These are phyloP conservation scores for Vigna unguiculata DNA, from an alignment of 306 rosid genomes.

Conservation along the genomic window DNA sequence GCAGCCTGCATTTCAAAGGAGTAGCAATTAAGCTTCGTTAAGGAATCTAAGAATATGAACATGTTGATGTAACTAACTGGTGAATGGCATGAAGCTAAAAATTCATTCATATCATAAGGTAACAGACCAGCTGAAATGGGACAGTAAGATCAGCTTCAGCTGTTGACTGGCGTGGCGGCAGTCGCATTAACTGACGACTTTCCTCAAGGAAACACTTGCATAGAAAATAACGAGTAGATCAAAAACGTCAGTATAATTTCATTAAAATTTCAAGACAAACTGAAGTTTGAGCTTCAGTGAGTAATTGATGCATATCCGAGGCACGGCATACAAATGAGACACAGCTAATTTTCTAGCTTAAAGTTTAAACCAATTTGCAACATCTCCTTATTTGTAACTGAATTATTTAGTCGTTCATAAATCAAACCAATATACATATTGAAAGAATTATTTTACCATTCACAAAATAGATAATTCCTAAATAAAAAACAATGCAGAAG, in stretches of 20 bases:
- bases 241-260: slow-evolving; percentile 30
- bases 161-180: slow-evolving; percentile 97
- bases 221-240: slow-evolving; percentile 24
- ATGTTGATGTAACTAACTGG: slow-evolving; percentile 25
- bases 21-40: slow-evolving; percentile 38
- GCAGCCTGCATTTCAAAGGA: slow-evolving; percentile 78
- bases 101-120: slow-evolving; percentile 20
- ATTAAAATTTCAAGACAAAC: slow-evolving; percentile 32
- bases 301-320: slow-evolving; percentile 26
- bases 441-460: slow-evolving; percentile 15
- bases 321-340: slow-evolving; percentile 23
- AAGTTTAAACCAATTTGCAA: slow-evolving; percentile 26
- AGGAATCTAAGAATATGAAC: slow-evolving; percentile 38
- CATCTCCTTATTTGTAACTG: slow-evolving; percentile 18
- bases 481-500: slow-evolving; percentile 9
- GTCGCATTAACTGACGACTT: slow-evolving; percentile 88
- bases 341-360: slow-evolving; percentile 21
- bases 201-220: slow-evolving; percentile 96
- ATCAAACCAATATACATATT: slow-evolving; percentile 24
- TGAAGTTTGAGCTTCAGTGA: slow-evolving; percentile 14
- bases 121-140: slow-evolving; percentile 93
- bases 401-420: slow-evolving; percentile 37
- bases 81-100: slow-evolving; percentile 35
- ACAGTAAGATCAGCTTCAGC: slow-evolving; percentile 98
- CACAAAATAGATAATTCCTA: slow-evolving; percentile 11